Percentiles rank a stretch among this genome's conserved stretches.
These are phyloP conservation scores for Trametes villosa DNA, from an alignment of 768 basidiomycete species.

Conservation along the genomic window DNA sequence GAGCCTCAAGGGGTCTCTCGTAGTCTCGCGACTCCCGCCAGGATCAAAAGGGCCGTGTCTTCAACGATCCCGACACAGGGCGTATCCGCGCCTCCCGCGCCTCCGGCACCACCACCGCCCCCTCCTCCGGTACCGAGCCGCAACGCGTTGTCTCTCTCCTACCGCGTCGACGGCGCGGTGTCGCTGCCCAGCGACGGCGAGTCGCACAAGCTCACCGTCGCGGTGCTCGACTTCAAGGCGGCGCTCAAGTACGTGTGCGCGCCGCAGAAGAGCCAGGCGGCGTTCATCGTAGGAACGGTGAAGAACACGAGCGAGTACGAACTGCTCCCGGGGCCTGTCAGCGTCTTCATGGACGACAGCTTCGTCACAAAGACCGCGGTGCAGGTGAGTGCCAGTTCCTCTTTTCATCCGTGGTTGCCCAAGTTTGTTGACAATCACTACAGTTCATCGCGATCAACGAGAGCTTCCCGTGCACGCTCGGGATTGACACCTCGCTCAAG, in stretches of 20 bases:
- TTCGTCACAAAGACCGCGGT: constrained; percentile 60
- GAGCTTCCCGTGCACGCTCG: constrained; percentile 59
- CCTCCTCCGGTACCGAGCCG: constrained; percentile 31
- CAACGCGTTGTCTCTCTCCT: constrained; percentile 57
- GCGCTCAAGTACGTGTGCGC: constrained; percentile 52
- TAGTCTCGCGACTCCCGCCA: too few species aligned
- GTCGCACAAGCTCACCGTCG: constrained; percentile 59
- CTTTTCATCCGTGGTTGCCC: neutral
- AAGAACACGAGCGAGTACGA: constrained; percentile 63
- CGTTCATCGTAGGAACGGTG: constrained; percentile 51
- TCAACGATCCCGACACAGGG: too few species aligned
- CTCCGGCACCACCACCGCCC: too few species aligned
- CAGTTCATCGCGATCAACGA: constrained; percentile 50
- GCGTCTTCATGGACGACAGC: constrained; percentile 58
- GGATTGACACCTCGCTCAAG: constrained; percentile 39
- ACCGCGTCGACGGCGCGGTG: constrained; percentile 51
- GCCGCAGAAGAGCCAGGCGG: constrained; percentile 52
- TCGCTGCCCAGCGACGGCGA: constrained; percentile 59
- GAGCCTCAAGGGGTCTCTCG: too few species aligned
- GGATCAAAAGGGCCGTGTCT: too few species aligned
- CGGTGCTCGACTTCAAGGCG: constrained; percentile 51
- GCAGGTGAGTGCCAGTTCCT: constrained; percentile 37
- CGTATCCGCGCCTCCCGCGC: too few species aligned
- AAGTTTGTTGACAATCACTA: too few species aligned
- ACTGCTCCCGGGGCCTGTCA: constrained; percentile 57